Evolutionary conservation across 1,284 basidiomycete genomes (phyloP).

Genomic region (Trichosporon coremiiforme): DNA sequence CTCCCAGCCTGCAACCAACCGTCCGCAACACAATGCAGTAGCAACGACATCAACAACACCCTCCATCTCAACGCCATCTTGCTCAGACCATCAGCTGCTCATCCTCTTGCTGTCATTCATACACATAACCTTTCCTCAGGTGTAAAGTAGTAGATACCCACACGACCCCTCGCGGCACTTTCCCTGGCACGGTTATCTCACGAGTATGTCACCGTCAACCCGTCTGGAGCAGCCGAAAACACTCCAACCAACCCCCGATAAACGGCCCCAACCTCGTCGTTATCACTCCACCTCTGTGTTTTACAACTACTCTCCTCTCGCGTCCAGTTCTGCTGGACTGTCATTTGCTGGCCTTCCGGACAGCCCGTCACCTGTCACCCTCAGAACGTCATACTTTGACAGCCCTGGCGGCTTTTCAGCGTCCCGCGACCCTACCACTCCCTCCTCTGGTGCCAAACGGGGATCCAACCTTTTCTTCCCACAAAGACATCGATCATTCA

Average conservation of each 20-base stretch:
- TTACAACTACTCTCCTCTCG: slow-evolving; percentile 5
- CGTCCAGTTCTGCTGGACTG: slow-evolving; percentile 11
- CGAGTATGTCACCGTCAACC: slow-evolving; percentile 12
- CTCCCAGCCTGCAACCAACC: background rate
- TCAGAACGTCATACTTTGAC: slow-evolving; percentile 12
- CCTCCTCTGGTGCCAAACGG: background rate
- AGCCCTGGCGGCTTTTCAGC: slow-evolving; percentile 14
- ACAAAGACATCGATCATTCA: slow-evolving; percentile 12
- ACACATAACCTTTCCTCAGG: background rate
- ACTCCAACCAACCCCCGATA: background rate
- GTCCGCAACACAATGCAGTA: background rate
- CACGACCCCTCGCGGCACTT: background rate
- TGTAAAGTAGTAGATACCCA: background rate
- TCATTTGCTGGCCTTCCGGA: slow-evolving; percentile 9
- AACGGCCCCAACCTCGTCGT: background rate
- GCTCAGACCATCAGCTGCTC: background rate
- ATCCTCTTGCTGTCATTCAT: background rate
- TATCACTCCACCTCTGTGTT: slow-evolving; percentile 9
- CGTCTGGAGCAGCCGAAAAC: background rate
- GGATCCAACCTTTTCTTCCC: slow-evolving; percentile 10
- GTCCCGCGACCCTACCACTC: slow-evolving; percentile 12
- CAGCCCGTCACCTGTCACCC: slow-evolving; percentile 5
- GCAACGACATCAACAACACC: background rate
- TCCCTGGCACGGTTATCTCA: background rate
- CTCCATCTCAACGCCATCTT: background rate